These are phyloP conservation scores for Botrytis hyacinthi DNA, from an alignment of 2,329 filamentous ascomycete species.

Conservation along the genomic window DNA sequence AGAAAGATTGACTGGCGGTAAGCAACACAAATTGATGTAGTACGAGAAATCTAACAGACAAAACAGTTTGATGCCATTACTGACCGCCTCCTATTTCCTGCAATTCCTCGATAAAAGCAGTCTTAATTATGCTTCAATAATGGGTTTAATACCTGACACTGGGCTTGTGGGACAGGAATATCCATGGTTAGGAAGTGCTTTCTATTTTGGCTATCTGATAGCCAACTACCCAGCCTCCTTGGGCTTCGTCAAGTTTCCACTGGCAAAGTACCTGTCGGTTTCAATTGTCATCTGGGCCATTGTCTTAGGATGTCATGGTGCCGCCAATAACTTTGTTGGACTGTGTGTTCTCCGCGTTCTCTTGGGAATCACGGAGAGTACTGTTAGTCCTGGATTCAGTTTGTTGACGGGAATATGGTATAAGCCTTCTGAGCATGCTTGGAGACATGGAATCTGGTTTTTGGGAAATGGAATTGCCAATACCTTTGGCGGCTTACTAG, in stretches of 20 bases:
- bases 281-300: conserved; percentile 61
- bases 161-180: conserved; percentile 44
- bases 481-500: conserved; percentile 38
- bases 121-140: conserved; percentile 42
- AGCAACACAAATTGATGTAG: not conserved
- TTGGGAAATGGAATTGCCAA: conserved; percentile 36
- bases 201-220: conserved; percentile 43
- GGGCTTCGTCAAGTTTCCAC: conserved; percentile 40
- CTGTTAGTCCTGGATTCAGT: conserved; percentile 38
- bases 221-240: conserved; percentile 25
- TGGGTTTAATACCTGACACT: conserved; percentile 47
- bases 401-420: conserved; percentile 40
- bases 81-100: conserved; percentile 8
- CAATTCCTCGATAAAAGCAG: conserved; percentile 21
- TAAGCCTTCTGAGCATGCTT: conserved; percentile 21
- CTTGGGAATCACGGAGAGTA: conserved; percentile 32
- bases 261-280: conserved; percentile 63
- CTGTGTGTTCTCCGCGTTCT: conserved; percentile 34
- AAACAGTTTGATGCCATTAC: conserved; percentile 13
- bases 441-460: conserved; percentile 22
- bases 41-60: not conserved
- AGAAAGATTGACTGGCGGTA: conserved; percentile 12
- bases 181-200: conserved; percentile 47
- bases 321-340: conserved; percentile 27
- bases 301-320: conserved; percentile 39